Base-by-base conservation (phyloP, 2,329 filamentous ascomycete genomes). In the Pezizomycotina sp. region DNA sequence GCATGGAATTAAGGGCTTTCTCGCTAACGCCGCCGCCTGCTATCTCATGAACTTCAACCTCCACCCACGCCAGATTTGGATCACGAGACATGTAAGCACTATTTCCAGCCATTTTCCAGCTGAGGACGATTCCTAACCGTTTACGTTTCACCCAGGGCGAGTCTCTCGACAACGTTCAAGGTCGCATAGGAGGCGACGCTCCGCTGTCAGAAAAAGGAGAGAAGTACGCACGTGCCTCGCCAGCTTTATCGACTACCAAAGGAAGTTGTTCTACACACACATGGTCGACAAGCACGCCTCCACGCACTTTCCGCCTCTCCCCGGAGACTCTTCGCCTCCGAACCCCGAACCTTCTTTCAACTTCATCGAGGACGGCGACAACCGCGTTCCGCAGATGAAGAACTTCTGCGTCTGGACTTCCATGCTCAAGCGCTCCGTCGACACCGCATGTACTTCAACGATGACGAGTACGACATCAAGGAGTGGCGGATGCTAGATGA, bases 371-470 rank as follows among this genome's bases (percentile, higher is more conserved):
- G 56, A 58, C 9, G 44, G 48, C 13, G 31, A 42, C 28, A 58
- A 60, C 7, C 48, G 66, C 31, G 74, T 76, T 31, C 62, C 74
- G 19, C 70, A 77, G 19, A 69, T 79, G 52, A 92, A 92, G 62
- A 82, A 82, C 55, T 95, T 93, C 55, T 98, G 89, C 56, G 81
- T 98, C 10, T 98, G 89, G 89, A 93, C 86, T 0, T 92, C 81
- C 2, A 95, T 95, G 86, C 69, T 98, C 46, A 77, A 79, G 55
- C 78, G 89, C 47, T 83, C 80, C 42, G 75, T 89, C 32, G 74
- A 92, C 53, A 91, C 84, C 1, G 83, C 78, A 0, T 74, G 47
- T 77, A 78, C 56, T 98, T 95, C 56, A 79, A 92, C 48, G 89
- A 95, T 47, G 86, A 95, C 14, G 81, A 92, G 35, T 92, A 86